Base-by-base conservation (phyloP, 768 basidiomycete species). In the Dioszegia hungarica region DNA sequence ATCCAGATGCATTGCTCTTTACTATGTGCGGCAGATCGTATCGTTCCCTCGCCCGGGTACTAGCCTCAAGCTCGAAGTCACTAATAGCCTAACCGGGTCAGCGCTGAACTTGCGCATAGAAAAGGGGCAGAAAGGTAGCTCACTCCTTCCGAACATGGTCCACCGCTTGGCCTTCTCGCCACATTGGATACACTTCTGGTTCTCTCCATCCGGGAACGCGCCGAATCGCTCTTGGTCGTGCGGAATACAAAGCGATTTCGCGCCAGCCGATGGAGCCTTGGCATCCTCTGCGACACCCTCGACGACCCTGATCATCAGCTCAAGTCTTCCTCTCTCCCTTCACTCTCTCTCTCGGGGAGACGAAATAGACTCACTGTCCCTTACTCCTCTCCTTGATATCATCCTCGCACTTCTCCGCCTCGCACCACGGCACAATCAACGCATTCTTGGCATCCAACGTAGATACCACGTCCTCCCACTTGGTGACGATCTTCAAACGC, bases 351-450 rank as follows among this genome's bases (percentile, higher is more conserved):
- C 31, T 24, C 10, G 8, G 8, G 19, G 15, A 28, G 8, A 46
- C 5, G 19, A 27, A 5, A 39, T 17, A 27, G 10, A 79, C 82
- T 80, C 77, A 93, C 89, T 87, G 84, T 75, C 84, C 81, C 55
- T 85, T 90, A 72, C 86, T 90, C 60, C 89, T 82, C 68, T 98
- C 91, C 80, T 99, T 98, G 81, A 99, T 97, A 68, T 92, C 89
- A 74, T 99, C 94, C 77, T 99, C 95, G 71, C 95, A 99, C 14
- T 81, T 82, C 73, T 89, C 89, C 19, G 79, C 82, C 77, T 98
- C 91, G 77, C 95, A 98, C 95, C 95, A 99, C 3, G 95, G 95
- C 57, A 98, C 83, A 53, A 87, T 87, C 20, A 87, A 85, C 34
- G 91, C 81, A 71, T 85, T 85, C 80, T 95, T 97, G 73, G 80